phyloP scores from a whole-genome alignment of 208 protist species.

The Trypanosoma boissoni region DNA sequence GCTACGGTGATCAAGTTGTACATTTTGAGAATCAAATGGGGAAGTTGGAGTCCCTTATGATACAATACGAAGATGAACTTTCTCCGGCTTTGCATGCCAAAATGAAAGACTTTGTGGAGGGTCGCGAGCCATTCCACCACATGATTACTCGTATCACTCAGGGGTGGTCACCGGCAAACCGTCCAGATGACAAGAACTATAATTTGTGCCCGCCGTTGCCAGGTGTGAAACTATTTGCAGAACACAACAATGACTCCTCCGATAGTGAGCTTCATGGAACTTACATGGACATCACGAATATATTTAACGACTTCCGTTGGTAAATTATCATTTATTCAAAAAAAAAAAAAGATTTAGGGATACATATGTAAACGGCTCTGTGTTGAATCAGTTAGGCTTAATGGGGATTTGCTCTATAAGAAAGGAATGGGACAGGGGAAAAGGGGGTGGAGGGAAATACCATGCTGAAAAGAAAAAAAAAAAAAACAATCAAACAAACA shows the following conservation, averaged over 20 bases:
- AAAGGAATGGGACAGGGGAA: too few relatives aligned
- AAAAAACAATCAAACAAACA: too few relatives aligned
- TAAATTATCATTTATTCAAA: constrained; percentile 26
- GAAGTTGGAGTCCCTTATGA: constrained; percentile 77
- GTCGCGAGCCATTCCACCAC: constrained; percentile 86
- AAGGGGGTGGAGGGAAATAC: too few relatives aligned
- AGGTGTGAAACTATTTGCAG: constrained; percentile 73
- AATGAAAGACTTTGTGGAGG: constrained; percentile 79
- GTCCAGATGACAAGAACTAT: constrained; percentile 83
- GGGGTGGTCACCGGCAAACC: constrained; percentile 75
- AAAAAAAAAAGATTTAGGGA: constrained; percentile 9
- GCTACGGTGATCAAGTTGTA: constrained; percentile 85
- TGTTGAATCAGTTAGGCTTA: too few relatives aligned
- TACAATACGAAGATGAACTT: constrained; percentile 72
- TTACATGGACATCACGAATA: constrained; percentile 81
- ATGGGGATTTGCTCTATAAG: too few relatives aligned
- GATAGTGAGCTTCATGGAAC: constrained; percentile 78
- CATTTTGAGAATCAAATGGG: constrained; percentile 77
- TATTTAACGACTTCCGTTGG: constrained; percentile 89
- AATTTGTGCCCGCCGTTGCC: constrained; percentile 57
- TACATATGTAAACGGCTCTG: too few relatives aligned
- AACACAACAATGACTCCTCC: constrained; percentile 83
- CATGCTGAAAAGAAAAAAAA: too few relatives aligned
- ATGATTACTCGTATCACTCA: constrained; percentile 81
- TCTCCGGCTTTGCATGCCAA: constrained; percentile 60